Percentiles rank a stretch among this genome's conserved stretches.
phyloP scores from a whole-genome alignment of 225 moss, liverwort and hornwort species.

The Anthoceros angustus region DNA sequence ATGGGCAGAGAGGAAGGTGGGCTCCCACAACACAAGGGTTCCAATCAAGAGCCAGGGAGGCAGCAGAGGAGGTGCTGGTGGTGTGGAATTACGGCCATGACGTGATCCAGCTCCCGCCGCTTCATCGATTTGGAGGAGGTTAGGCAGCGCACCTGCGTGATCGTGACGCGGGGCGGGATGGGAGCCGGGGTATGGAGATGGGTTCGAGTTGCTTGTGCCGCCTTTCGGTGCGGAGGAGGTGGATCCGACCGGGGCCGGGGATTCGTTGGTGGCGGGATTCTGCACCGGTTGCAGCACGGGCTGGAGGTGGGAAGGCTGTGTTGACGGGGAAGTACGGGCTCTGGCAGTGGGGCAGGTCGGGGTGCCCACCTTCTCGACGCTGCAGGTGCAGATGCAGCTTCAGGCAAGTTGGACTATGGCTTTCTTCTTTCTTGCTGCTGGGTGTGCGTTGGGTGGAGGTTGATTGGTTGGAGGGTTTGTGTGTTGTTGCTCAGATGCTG shows the following conservation, averaged over 20 bases:
- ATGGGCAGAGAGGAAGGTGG: too few relatives aligned
- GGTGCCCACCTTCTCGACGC: conserved; percentile 53
- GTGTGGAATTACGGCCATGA: conserved; percentile 95
- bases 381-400: too few relatives aligned
- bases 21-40: too few relatives aligned
- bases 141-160: conserved; percentile 63
- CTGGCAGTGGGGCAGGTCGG: conserved; percentile 89
- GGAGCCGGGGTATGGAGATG: conserved; percentile 59
- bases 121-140: conserved; percentile 70
- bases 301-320: conserved; percentile 69
- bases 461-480: background rate
- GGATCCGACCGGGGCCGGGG: conserved; percentile 92
- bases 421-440: background rate
- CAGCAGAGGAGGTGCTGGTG: conserved; percentile 31
- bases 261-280: conserved; percentile 91
- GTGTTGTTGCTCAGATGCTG: background rate
- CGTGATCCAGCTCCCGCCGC: conserved; percentile 43
- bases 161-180: conserved; percentile 82
- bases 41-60: background rate
- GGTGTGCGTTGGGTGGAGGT: background rate
- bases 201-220: conserved; percentile 62
- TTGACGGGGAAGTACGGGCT: conserved; percentile 83
- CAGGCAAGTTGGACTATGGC: conserved; percentile 25
- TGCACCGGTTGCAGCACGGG: conserved; percentile 71
- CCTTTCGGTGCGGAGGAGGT: conserved; percentile 72